A percentile compares a stretch with the other conserved stretches of the same genome.
phyloP scores from a whole-genome alignment of 2,329 filamentous ascomycete species.

The Fusarium sp. region DNA sequence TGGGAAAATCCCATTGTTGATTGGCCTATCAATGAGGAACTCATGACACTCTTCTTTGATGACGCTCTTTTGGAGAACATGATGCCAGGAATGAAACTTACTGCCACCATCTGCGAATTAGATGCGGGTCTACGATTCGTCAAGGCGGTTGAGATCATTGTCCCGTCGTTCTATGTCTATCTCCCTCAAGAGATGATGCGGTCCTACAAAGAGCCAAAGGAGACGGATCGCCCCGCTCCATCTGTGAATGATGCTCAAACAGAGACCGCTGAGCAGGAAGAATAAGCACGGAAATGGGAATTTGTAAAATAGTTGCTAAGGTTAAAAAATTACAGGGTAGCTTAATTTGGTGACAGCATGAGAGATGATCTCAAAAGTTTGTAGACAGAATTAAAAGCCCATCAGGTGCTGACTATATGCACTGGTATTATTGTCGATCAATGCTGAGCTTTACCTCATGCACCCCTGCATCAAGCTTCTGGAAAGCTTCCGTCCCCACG shows the following conservation, averaged over 20 bases:
- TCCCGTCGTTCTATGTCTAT: constrained; percentile 73
- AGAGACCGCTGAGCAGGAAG: constrained; percentile 44
- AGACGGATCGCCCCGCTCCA: constrained; percentile 60
- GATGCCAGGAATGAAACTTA: constrained; percentile 74
- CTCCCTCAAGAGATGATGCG: constrained; percentile 78
- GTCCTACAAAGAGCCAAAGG: constrained; percentile 70
- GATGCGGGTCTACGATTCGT: constrained; percentile 75
- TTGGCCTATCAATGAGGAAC: constrained; percentile 33
- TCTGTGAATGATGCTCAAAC: constrained; percentile 56
- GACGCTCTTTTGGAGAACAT: constrained; percentile 65
- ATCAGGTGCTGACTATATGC: fast-evolving
- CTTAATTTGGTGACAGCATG: background rate
- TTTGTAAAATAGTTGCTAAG: constrained; percentile 1
- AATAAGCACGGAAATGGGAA: constrained; percentile 11
- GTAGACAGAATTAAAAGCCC: constrained; percentile 14
- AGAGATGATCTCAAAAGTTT: background rate
- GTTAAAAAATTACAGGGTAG: constrained; percentile 17
- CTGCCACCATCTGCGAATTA: constrained; percentile 67
- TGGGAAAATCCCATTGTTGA: constrained; percentile 55
- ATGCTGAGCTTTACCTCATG: constrained; percentile 3
- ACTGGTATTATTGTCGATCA: constrained; percentile 20
- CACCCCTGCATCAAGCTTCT: constrained; percentile 43
- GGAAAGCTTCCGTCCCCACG: constrained; percentile 50
- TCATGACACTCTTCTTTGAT: constrained; percentile 74
- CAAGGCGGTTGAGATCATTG: constrained; percentile 67